Conservation (phyloP, 2,329 filamentous ascomycete genomes). For the Pyricularia grisea region DNA sequence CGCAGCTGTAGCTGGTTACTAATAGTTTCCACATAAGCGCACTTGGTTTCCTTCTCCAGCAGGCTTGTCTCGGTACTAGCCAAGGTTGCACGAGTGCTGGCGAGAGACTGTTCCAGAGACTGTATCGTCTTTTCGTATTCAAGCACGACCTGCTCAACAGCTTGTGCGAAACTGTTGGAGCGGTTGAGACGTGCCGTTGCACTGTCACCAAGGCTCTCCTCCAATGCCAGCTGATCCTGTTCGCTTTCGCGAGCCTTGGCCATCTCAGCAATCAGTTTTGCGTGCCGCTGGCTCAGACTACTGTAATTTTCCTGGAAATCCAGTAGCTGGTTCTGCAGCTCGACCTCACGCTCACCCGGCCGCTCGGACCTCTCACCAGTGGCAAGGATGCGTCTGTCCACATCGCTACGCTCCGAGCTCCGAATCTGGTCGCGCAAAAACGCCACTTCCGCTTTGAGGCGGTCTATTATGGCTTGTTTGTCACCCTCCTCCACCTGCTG, state of each 20-base stretch:
- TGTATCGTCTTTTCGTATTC: constrained; percentile 99
- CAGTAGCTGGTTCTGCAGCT: constrained; percentile 87
- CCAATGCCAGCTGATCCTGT: constrained; percentile 43
- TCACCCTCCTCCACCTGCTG: constrained; percentile 90
- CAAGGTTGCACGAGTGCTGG: constrained; percentile 75
- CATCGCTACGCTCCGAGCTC: constrained; percentile 59
- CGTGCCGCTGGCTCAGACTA: constrained; percentile 82
- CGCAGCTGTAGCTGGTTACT: constrained; percentile 82
- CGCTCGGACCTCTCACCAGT: constrained; percentile 68
- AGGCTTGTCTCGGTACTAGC: constrained; percentile 78
- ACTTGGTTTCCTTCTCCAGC: constrained; percentile 88
- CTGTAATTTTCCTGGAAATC: constrained; percentile 94
- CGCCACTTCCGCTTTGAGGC: constrained; percentile 84
- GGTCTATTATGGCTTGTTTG: constrained; percentile 87
- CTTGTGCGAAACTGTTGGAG: constrained; percentile 91
- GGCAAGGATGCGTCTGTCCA: constrained; percentile 41
- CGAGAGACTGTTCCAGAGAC: constrained; percentile 80
- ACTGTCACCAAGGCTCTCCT: constrained; percentile 61
- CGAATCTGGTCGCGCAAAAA: constrained; percentile 92
- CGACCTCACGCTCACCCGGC: constrained; percentile 73
- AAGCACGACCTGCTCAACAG: constrained; percentile 89
- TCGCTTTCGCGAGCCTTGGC: constrained; percentile 73
- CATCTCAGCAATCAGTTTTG: constrained; percentile 90
- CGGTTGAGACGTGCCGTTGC: constrained; percentile 84
- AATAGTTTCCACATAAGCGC: constrained; percentile 86